phyloP scores from a whole-genome alignment of 768 basidiomycete species.

The Kwoniella shandongensis region DNA sequence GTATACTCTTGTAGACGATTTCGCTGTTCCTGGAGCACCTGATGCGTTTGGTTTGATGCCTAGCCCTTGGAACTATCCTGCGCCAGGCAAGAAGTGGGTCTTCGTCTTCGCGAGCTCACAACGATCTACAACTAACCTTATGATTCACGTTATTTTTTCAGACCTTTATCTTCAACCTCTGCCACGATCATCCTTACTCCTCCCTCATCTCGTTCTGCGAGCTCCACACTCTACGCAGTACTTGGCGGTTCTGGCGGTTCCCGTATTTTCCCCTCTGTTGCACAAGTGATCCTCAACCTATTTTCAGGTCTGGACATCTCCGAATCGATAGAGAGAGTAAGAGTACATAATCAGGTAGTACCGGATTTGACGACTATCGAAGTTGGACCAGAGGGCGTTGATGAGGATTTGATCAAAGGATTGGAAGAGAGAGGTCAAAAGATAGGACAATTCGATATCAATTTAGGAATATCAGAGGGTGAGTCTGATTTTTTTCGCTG shows the following conservation, averaged over 20 bases:
- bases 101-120: background rate
- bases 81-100: conserved; percentile 66
- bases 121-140: background rate
- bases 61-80: conserved; percentile 71
- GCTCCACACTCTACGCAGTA: conserved; percentile 63
- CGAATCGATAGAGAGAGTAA: conserved; percentile 75
- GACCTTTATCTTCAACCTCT: conserved; percentile 80
- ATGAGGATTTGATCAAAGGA: conserved; percentile 59
- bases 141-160: too few species aligned
- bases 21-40: conserved; percentile 77
- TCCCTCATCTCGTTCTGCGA: background rate
- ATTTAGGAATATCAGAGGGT: conserved; percentile 57
- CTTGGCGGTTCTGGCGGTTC: conserved; percentile 87
- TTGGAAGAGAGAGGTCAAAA: conserved; percentile 69
- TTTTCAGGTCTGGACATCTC: conserved; percentile 80
- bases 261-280: conserved; percentile 74
- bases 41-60: conserved; percentile 64
- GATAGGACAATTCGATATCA: conserved; percentile 66
- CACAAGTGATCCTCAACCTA: conserved; percentile 70
- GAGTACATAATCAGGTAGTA: conserved; percentile 83
- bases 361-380: conserved; percentile 58
- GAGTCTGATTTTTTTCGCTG: conserved; percentile 12
- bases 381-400: conserved; percentile 58
- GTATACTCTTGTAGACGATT: conserved; percentile 65
- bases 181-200: conserved; percentile 76